phyloP scores from a whole-genome alignment of 2,329 filamentous ascomycete species.

The Sphaerulina musiva region DNA sequence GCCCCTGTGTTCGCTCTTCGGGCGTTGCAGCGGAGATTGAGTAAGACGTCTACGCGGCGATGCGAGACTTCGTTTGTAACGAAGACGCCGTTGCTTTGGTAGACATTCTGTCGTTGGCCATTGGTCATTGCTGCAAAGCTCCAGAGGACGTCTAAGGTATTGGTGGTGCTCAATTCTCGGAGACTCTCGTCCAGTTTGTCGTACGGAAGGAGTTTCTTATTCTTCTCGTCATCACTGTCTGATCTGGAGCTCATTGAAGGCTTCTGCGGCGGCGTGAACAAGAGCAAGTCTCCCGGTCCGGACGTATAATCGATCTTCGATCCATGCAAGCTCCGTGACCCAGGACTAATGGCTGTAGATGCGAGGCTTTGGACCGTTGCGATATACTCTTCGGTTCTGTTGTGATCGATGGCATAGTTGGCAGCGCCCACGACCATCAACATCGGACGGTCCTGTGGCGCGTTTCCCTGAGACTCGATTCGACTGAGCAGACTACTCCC shows the following conservation, averaged over 20 bases:
- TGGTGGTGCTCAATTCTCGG: slow-evolving; percentile 35
- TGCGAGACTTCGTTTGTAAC: slow-evolving; percentile 42
- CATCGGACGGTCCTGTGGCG: slow-evolving; percentile 31
- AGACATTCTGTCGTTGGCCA: slow-evolving; percentile 34
- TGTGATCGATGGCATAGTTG: slow-evolving; percentile 49
- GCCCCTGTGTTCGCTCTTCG: slow-evolving; percentile 34
- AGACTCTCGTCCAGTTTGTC: slow-evolving; percentile 50
- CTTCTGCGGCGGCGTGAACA: slow-evolving; percentile 44
- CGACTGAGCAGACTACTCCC: slow-evolving; percentile 41
- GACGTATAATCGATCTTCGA: slow-evolving; percentile 8
- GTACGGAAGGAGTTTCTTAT: slow-evolving; percentile 48
- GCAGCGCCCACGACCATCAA: slow-evolving; percentile 51
- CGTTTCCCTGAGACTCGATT: slow-evolving; percentile 35
- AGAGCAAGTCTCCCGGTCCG: slow-evolving; percentile 29
- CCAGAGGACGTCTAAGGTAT: slow-evolving; percentile 43
- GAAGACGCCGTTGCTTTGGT: slow-evolving; percentile 39
- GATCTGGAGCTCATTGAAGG: slow-evolving; percentile 37
- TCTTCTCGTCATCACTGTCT: slow-evolving; percentile 45
- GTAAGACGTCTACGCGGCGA: slow-evolving; percentile 47
- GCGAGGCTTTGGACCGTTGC: slow-evolving; percentile 43
- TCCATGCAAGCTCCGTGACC: slow-evolving; percentile 12
- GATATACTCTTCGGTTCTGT: slow-evolving; percentile 44
- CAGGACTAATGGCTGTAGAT: slow-evolving; percentile 15
- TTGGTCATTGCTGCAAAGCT: slow-evolving; percentile 47
- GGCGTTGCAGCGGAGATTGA: slow-evolving; percentile 52